Evolutionary conservation across 768 basidiomycete genomes (phyloP), one percentile per base, ranked within the genome.

Genomic region (Lentinula sp.): DNA sequence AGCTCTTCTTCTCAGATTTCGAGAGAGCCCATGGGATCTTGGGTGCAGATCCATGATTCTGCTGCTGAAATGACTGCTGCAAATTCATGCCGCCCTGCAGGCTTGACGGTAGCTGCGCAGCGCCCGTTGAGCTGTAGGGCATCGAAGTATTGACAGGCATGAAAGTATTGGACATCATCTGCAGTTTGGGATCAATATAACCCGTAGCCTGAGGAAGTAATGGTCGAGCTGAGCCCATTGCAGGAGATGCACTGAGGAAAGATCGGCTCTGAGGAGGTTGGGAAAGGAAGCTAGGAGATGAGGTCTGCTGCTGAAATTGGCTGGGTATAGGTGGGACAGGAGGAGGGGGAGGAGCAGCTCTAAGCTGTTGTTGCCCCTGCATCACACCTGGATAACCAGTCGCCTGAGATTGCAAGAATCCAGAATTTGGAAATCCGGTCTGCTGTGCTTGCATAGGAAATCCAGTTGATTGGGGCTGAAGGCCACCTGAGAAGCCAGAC

Each of bases 1-100:
- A 99, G 65, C 88, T 89, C 78, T 97, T 96, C 81, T 95, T 95
- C 78, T 99, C 97, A 5, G 84, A 82, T 72, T 91, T 90, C 4
- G 85, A 85, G 57, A 98, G 75, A 0, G 87, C 83, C 97, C 97
- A 99, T 0, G 93, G 85, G 42, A 97, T 79, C 67, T 83, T 85
- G 15, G 83, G 76, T 0, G 82, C 70, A 2, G 84, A 80, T 15
- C 89, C 89, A 70, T 93, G 86, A 67, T 93, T 92, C 62, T 93
- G 85, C 69, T 94, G 89, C 75, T 93, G 88, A 74, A 97, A 90
- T 28, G 87, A 88, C 71, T 93, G 92, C 69, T 90, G 87, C 16
- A 95, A 80, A 39, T 84, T 84, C 50, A 82, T 70, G 66, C 80
- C 81, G 51, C 76, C 76, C 11, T 69, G 66, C 48, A 80, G 81